A percentile compares a stretch with the other conserved stretches of the same genome.
These are phyloP conservation scores for Saccharomycopsis fodiens DNA, from an alignment of 805 yeast genomes.

Conservation along the genomic window DNA sequence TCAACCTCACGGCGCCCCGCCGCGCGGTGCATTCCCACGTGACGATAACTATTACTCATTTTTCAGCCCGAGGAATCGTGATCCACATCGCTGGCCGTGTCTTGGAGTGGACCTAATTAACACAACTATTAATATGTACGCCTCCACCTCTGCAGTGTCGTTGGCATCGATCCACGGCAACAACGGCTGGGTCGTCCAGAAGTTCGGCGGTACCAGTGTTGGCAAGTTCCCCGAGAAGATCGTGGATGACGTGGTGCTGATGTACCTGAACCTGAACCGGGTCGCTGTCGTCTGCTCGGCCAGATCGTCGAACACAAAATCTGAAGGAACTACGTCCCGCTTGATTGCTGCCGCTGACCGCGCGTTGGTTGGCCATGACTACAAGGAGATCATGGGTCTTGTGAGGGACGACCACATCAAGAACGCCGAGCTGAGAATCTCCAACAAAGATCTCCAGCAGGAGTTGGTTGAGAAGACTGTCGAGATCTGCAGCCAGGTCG, in stretches of 20 bases:
- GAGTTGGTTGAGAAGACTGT: slow-evolving; percentile 52
- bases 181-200: slow-evolving; percentile 72
- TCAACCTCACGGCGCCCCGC: not conserved
- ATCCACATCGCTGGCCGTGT: not conserved
- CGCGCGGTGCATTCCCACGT: not conserved
- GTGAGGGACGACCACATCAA: slow-evolving; percentile 71
- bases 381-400: slow-evolving; percentile 48
- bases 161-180: slow-evolving; percentile 10
- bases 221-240: slow-evolving; percentile 89
- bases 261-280: slow-evolving; percentile 43
- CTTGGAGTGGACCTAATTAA: not conserved
- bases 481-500: slow-evolving; percentile 59
- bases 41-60: not conserved
- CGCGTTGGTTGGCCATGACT: slow-evolving; percentile 57
- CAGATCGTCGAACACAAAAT: slow-evolving; percentile 81
- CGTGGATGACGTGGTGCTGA: slow-evolving; percentile 74
- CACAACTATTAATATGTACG: slow-evolving; percentile 5
- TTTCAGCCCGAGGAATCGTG: not conserved
- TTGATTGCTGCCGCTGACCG: slow-evolving; percentile 76
- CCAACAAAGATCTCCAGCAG: slow-evolving; percentile 37
- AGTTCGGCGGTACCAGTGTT: slow-evolving; percentile 95
- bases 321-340: slow-evolving; percentile 93
- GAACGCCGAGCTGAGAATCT: slow-evolving; percentile 57
- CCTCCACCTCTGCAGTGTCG: slow-evolving; percentile 12
- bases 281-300: slow-evolving; percentile 97